These are phyloP conservation scores for Sphagnum fallax DNA, from an alignment of 228 moss, liverwort and hornwort species.

Conservation along the genomic window DNA sequence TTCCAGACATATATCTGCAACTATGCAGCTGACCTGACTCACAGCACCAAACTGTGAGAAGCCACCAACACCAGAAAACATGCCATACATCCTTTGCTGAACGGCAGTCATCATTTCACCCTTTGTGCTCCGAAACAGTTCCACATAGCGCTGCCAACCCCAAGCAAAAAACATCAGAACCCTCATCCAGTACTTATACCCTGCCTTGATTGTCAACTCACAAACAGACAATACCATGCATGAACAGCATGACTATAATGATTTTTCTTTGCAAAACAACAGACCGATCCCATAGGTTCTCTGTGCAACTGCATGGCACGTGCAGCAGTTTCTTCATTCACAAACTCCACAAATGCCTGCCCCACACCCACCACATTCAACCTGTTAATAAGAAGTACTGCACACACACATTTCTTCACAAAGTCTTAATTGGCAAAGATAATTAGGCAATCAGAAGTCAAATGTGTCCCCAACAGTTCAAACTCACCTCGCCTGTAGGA, in stretches of 20 bases:
- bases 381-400: neutral
- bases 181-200: too few species aligned
- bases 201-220: too few species aligned
- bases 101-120: slow-evolving; percentile 99
- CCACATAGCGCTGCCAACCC: slow-evolving; percentile 80
- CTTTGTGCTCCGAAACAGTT: slow-evolving; percentile 98
- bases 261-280: slow-evolving; percentile 7
- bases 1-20: neutral
- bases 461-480: neutral
- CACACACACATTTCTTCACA: neutral
- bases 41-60: slow-evolving; percentile 91
- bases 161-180: slow-evolving; percentile 4
- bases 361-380: neutral
- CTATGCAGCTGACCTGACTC: slow-evolving; percentile 55
- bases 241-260: too few species aligned
- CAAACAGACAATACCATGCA: too few species aligned
- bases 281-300: slow-evolving; percentile 99
- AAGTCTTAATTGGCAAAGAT: neutral
- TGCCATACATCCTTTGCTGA: slow-evolving; percentile 99
- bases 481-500: slow-evolving; percentile 95
- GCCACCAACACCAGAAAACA: slow-evolving; percentile 88
- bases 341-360: slow-evolving; percentile 97
- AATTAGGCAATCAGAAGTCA: too few species aligned
- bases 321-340: slow-evolving; percentile 95
- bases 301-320: slow-evolving; percentile 99